These are phyloP conservation scores for Eucalyptus erythrocorys DNA, from an alignment of 345 rosid genomes.

Conservation along the genomic window DNA sequence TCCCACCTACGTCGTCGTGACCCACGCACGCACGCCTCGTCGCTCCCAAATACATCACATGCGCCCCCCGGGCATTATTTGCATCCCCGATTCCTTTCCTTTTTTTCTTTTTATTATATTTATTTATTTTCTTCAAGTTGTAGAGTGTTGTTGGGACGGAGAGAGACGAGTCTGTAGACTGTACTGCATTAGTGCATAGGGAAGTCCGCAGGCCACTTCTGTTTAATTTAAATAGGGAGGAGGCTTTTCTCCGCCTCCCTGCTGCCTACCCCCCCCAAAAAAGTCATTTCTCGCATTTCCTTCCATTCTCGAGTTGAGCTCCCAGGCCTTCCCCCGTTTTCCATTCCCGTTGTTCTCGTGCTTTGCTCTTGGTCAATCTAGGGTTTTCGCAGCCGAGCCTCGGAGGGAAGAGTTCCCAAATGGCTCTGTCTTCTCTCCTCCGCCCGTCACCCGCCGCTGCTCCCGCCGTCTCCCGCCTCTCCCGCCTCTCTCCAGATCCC, in stretches of 20 bases:
- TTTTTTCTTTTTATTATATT: fast-evolving
- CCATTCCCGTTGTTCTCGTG: neutral
- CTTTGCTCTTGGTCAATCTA: neutral
- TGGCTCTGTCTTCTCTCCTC: constrained; percentile 62
- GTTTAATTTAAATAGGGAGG: neutral
- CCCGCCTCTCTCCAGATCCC: constrained; percentile 29
- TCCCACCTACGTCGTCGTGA: neutral
- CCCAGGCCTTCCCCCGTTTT: neutral
- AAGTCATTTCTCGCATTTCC: neutral
- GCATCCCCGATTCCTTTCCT: neutral
- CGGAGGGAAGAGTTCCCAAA: neutral
- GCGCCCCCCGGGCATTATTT: neutral
- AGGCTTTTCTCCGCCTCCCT: neutral
- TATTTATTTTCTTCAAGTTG: neutral
- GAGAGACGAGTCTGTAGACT: neutral
- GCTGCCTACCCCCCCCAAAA: neutral
- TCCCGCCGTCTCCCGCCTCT: constrained; percentile 22
- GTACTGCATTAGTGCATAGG: neutral
- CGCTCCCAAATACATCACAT: neutral
- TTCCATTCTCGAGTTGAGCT: neutral
- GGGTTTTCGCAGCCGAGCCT: constrained; percentile 2
- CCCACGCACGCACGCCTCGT: neutral
- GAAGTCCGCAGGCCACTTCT: neutral
- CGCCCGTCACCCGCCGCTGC: constrained; percentile 49
- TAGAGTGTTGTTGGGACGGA: neutral